phyloP scores from a whole-genome alignment of 345 rosid genomes.

The Kandelia obovata region DNA sequence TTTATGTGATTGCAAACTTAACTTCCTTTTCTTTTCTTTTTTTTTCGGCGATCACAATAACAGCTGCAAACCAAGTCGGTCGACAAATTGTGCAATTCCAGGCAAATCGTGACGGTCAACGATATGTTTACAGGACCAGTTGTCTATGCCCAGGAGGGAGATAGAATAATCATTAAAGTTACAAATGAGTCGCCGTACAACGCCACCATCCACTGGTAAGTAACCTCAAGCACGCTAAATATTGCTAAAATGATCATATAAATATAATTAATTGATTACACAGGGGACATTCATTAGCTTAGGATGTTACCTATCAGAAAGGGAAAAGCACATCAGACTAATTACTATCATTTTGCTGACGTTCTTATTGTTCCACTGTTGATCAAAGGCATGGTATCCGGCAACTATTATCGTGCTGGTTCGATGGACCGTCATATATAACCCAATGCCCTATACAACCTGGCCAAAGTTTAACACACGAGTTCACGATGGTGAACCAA shows the following conservation, averaged over 20 bases:
- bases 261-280: no score
- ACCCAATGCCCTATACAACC: slow-evolving; percentile 83
- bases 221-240: neutral
- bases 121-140: slow-evolving; percentile 73
- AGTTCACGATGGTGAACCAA: slow-evolving; percentile 65
- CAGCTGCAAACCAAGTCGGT: slow-evolving; percentile 59
- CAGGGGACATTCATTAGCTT: no score
- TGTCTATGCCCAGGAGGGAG: slow-evolving; percentile 71
- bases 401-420: slow-evolving; percentile 82
- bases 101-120: slow-evolving; percentile 63
- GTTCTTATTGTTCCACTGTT: neutral
- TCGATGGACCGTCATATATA: slow-evolving; percentile 82
- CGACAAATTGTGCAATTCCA: slow-evolving; percentile 58
- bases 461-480: slow-evolving; percentile 68
- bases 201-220: slow-evolving; percentile 80
- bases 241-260: neutral
- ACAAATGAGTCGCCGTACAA: slow-evolving; percentile 68
- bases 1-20: neutral
- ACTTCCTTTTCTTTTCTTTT: neutral
- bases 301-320: no score
- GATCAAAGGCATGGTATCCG: slow-evolving; percentile 74
- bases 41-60: slow-evolving; percentile 1
- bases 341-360: neutral
- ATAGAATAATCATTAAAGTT: slow-evolving; percentile 58
- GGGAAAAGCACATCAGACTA: neutral